Conservation (phyloP, 2,329 filamentous ascomycete genomes). For the Spiromastix sp. region DNA sequence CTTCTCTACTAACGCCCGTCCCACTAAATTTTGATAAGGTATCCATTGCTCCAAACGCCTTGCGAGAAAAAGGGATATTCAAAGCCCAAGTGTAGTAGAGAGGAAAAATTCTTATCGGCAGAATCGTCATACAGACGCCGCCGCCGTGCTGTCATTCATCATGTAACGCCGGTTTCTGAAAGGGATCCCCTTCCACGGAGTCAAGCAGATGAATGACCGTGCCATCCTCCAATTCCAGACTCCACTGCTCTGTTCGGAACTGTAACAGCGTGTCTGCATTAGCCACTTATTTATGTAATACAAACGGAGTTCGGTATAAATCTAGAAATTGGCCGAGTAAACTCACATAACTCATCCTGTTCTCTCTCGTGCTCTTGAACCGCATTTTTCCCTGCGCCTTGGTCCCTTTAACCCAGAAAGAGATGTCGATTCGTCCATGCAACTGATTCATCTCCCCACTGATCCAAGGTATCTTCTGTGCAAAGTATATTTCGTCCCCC, state of each 20-base stretch:
- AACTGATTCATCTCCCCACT: conserved; percentile 84
- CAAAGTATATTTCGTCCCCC: conserved; percentile 80
- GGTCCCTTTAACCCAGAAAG: conserved; percentile 76
- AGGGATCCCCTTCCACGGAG: conserved; percentile 58
- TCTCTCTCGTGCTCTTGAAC: conserved; percentile 65
- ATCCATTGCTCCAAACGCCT: too few relatives aligned
- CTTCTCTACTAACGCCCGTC: too few relatives aligned
- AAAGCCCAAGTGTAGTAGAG: too few relatives aligned
- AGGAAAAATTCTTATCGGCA: neutral
- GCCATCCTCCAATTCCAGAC: conserved; percentile 57
- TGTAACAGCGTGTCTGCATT: conserved; percentile 23
- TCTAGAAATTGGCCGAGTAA: too few relatives aligned
- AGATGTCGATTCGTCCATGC: conserved; percentile 80
- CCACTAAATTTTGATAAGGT: too few relatives aligned
- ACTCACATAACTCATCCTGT: conserved; percentile 49
- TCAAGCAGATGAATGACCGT: conserved; percentile 67
- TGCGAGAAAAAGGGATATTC: too few relatives aligned
- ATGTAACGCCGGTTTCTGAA: conserved; percentile 39
- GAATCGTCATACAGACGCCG: neutral
- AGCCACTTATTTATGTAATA: too few relatives aligned
- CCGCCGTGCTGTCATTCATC: neutral
- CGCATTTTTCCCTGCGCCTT: conserved; percentile 61
- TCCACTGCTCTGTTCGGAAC: conserved; percentile 91
- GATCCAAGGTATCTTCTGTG: conserved; percentile 71
- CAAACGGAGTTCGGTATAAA: too few relatives aligned